Evolutionary conservation across 2,329 filamentous ascomycete genomes (phyloP), one percentile per base, ranked within the genome.

Genomic region (Hypomyces perniciosus): DNA sequence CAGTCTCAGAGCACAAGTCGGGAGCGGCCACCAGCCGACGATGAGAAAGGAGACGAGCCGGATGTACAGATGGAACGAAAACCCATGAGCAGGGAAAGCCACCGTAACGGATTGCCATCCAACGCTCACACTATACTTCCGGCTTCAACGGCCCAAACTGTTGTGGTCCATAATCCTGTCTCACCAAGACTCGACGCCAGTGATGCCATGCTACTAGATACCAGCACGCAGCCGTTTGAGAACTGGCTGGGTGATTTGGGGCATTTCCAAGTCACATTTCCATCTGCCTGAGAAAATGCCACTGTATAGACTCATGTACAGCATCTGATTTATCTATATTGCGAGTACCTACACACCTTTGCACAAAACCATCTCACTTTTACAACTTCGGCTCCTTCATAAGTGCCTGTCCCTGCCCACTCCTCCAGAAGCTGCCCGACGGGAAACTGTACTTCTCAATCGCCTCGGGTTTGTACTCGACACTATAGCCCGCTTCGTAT

Each of bases 381-480:
- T 42, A 56, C 8, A 48, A n/a, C 13, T 50, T 46, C n/a, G 50
- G 48, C n/a, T 52, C 55, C 10, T 56, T 52, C 3, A 49, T 49
- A n/a, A 56, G 54, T 3, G 45, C 44, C n/a, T 46, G 43, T 8
- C 53, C 55, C 33, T 50, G 34, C 10, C 55, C 55, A 31, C 50
- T 49, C 34, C 5, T 51, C 55, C 53, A 56, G 13, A 55, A 56
- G 20, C 44, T 55, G 0, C 50, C 53, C 10, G 35, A 34, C 5
- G 53, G 53, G 3, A 48, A 55, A 13, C 45, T 43, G 30, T 51
- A 53, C 29, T 39, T 47, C 12, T 51, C 51, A 9, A 53, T 47
- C 38, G 51, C 44, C 43, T 50, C 53, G 1, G 33, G 10, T 10
- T 40, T 53, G 33, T 53, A 53, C 48, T 55, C 51, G 28, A 55